Percentiles rank a stretch among this genome's conserved stretches.
Conservation (phyloP, 495 filamentous ascomycete genomes). For the Echria macrotheca region DNA sequence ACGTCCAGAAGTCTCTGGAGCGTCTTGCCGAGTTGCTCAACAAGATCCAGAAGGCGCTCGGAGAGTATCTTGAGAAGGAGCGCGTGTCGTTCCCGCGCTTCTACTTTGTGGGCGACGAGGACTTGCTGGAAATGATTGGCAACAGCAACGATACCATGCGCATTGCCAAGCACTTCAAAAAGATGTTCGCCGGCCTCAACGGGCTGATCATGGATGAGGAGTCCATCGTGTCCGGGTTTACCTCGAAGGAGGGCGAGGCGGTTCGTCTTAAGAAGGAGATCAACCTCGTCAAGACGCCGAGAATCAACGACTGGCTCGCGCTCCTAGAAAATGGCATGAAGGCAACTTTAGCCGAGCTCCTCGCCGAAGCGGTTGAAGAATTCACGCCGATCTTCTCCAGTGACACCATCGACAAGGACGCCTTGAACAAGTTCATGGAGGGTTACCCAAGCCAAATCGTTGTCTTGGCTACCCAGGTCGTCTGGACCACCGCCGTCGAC, state of each 20-base stretch:
- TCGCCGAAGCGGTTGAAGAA: slow-evolving; percentile 77
- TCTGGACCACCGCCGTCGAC: slow-evolving; percentile 85
- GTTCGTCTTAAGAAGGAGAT: slow-evolving; percentile 84
- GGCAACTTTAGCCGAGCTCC: slow-evolving; percentile 79
- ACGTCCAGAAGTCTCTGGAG: slow-evolving; percentile 92
- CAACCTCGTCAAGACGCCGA: slow-evolving; percentile 83
- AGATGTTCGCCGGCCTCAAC: slow-evolving; percentile 97
- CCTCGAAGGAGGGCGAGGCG: slow-evolving; percentile 91
- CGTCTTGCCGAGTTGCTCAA: slow-evolving; percentile 90
- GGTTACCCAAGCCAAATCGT: slow-evolving; percentile 90
- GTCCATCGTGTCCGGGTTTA: slow-evolving; percentile 80
- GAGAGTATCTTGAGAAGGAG: slow-evolving; percentile 97
- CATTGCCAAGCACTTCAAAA: slow-evolving; percentile 96
- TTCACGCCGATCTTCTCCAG: slow-evolving; percentile 66
- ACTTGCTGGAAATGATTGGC: slow-evolving; percentile 98
- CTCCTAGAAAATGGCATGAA: slow-evolving; percentile 93
- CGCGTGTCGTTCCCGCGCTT: slow-evolving; percentile 95
- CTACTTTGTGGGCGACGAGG: slow-evolving; percentile 98
- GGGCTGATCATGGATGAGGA: slow-evolving; percentile 90
- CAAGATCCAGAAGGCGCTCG: slow-evolving; percentile 98
- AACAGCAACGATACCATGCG: slow-evolving; percentile 96
- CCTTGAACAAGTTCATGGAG: slow-evolving; percentile 70
- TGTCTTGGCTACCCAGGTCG: slow-evolving; percentile 89
- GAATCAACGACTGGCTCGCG: slow-evolving; percentile 96
- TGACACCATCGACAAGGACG: slow-evolving; percentile 56